Evolutionary conservation across 306 rosid genomes (phyloP).

Genomic region (Arachis hypogaea): DNA sequence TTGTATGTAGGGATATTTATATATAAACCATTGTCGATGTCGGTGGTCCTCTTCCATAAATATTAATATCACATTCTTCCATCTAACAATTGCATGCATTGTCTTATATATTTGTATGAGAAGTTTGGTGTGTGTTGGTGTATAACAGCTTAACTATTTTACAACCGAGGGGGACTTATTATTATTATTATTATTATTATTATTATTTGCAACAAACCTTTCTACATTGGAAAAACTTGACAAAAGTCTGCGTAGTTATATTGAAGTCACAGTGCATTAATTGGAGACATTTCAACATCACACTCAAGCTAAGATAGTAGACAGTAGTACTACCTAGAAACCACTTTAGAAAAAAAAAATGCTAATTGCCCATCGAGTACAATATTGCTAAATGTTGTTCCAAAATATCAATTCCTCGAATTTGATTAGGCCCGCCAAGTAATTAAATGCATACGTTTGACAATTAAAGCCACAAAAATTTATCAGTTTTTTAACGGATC

Average conservation of each 20-base stretch:
- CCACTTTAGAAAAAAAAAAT: constrained; percentile 21
- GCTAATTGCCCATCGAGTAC: not conserved
- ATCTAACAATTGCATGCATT: constrained; percentile 33
- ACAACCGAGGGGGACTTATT: constrained; percentile 17
- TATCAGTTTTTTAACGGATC: no score
- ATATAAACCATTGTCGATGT: constrained; percentile 35
- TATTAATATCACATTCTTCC: constrained; percentile 29
- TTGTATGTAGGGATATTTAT: constrained; percentile 34
- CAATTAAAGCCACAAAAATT: not conserved
- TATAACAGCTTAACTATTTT: not conserved
- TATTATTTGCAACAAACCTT: not conserved
- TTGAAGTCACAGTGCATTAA: not conserved
- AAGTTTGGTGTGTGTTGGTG: constrained; percentile 26
- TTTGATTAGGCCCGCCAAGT: constrained; percentile 21
- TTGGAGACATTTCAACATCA: constrained; percentile 33
- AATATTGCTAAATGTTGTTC: constrained; percentile 35
- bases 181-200: not conserved
- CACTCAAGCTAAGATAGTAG: not conserved
- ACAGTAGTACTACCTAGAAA: not conserved
- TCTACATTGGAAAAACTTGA: not conserved
- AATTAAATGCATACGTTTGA: not conserved
- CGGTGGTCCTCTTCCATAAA: constrained; percentile 33
- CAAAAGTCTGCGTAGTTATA: not conserved
- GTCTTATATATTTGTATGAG: constrained; percentile 11
- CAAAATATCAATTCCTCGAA: constrained; percentile 36